These are phyloP conservation scores for Neurospora sp. DNA, from an alignment of 495 filamentous ascomycete species.

Conservation along the genomic window DNA sequence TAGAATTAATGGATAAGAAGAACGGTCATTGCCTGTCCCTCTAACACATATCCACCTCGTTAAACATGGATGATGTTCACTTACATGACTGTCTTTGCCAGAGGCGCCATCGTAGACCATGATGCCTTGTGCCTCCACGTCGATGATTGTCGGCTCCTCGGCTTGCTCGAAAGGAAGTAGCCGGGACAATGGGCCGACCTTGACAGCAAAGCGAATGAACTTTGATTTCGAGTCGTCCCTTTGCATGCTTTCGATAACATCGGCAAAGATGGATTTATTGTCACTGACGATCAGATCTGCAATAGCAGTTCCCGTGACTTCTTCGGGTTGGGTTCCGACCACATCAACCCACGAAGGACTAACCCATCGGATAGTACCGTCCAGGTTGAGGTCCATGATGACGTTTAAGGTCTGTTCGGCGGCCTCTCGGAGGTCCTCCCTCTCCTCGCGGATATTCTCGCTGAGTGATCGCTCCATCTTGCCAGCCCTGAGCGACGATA, in stretches of 20 bases:
- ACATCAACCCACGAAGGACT: conserved; percentile 96
- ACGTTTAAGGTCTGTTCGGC: conserved; percentile 94
- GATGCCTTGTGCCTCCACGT: conserved; percentile 91
- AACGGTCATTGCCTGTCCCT: background rate
- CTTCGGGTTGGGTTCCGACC: conserved; percentile 64
- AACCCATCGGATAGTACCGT: conserved; percentile 85
- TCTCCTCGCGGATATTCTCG: conserved; percentile 54
- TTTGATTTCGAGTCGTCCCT: conserved; percentile 88
- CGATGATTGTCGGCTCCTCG: conserved; percentile 47
- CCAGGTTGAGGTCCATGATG: conserved; percentile 83
- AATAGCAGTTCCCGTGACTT: conserved; percentile 68
- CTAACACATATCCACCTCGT: background rate
- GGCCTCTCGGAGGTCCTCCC: conserved; percentile 86
- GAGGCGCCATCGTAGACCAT: conserved; percentile 90
- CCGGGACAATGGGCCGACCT: conserved; percentile 64
- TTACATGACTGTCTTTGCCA: conserved; percentile 81
- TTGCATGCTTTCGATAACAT: conserved; percentile 79
- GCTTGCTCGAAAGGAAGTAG: conserved; percentile 43
- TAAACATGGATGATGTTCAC: conserved; percentile 21
- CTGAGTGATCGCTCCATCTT: conserved; percentile 45
- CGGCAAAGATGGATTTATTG: conserved; percentile 65
- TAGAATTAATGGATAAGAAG: conserved; percentile 11
- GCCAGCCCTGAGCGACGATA: conserved; percentile 37
- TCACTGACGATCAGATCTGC: conserved; percentile 67
- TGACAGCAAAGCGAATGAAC: conserved; percentile 76